Evolutionary conservation across 1,139 yeast species (phyloP).

Genomic region (Suhomyces anneliseae): DNA sequence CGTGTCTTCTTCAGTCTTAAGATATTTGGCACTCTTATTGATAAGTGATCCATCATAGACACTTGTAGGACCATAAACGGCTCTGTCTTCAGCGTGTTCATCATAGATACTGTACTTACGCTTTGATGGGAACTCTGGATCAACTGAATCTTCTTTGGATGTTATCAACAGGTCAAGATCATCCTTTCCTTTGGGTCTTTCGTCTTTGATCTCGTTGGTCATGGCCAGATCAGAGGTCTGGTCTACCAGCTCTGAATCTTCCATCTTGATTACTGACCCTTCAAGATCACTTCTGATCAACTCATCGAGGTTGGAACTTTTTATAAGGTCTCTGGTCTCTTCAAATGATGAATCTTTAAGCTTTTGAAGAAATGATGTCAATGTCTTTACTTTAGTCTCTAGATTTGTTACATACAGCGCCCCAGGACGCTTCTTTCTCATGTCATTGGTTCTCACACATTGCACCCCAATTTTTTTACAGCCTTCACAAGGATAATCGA

Average conservation of each 20-base stretch:
- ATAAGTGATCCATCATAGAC: conserved; percentile 42
- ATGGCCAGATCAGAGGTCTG: background rate
- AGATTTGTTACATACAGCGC: conserved; percentile 47
- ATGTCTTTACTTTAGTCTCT: conserved; percentile 29
- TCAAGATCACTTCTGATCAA: conserved; percentile 4
- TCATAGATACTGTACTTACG: conserved; percentile 7
- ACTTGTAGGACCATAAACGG: conserved; percentile 54
- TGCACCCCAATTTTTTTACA: conserved; percentile 47
- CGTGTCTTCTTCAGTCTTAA: conserved; percentile 23
- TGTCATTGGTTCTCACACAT: conserved; percentile 53
- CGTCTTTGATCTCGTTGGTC: background rate
- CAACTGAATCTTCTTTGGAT: background rate
- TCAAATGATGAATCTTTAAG: conserved; percentile 24
- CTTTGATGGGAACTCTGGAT: background rate
- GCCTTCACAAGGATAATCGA: conserved; percentile 49
- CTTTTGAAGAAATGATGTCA: conserved; percentile 26
- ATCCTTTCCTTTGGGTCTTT: background rate
- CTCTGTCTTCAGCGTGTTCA: conserved; percentile 14
- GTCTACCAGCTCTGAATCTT: conserved; percentile 5
- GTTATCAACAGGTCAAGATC: background rate
- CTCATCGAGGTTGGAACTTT: conserved; percentile 3
- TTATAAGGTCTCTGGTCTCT: conserved; percentile 18
- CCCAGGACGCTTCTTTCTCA: conserved; percentile 54
- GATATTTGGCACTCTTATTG: conserved; percentile 19
- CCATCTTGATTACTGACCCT: background rate